Evolutionary conservation across 805 yeast genomes (phyloP).

Genomic region (Brettanomyces nanus): DNA sequence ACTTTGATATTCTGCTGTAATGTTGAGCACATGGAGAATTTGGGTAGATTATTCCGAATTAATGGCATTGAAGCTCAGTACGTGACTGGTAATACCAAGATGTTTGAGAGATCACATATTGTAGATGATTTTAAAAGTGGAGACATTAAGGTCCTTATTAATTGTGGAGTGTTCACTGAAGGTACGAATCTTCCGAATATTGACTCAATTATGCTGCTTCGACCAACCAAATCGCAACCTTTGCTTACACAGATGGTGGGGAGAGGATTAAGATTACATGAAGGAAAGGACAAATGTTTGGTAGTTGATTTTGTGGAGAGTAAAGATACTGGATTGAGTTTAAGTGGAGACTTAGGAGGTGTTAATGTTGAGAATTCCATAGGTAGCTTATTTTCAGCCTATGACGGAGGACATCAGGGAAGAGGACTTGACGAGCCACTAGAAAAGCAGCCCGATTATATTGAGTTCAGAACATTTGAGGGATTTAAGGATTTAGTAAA

Average conservation of each 20-base stretch:
- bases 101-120: constrained; percentile 40
- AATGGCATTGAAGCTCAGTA: constrained; percentile 63
- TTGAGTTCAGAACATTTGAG: constrained; percentile 22
- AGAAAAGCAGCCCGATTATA: constrained; percentile 14
- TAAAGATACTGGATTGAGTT: constrained; percentile 22
- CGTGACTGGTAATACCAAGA: constrained; percentile 60
- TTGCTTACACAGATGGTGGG: constrained; percentile 85
- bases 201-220: constrained; percentile 67
- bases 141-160: constrained; percentile 62
- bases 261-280: constrained; percentile 65
- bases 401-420: background rate
- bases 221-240: constrained; percentile 74
- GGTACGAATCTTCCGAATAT: constrained; percentile 92
- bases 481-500: constrained; percentile 20
- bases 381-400: constrained; percentile 2
- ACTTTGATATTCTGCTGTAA: constrained; percentile 76
- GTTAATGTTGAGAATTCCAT: constrained; percentile 12
- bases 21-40: constrained; percentile 50
- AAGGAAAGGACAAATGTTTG: constrained; percentile 58
- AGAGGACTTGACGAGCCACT: constrained; percentile 3
- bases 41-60: constrained; percentile 44
- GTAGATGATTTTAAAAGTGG: constrained; percentile 56
- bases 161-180: constrained; percentile 87
- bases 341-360: constrained; percentile 16
- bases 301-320: constrained; percentile 73